phyloP scores from a whole-genome alignment of 2,329 filamentous ascomycete species.

The Beauveria pseudobassiana region DNA sequence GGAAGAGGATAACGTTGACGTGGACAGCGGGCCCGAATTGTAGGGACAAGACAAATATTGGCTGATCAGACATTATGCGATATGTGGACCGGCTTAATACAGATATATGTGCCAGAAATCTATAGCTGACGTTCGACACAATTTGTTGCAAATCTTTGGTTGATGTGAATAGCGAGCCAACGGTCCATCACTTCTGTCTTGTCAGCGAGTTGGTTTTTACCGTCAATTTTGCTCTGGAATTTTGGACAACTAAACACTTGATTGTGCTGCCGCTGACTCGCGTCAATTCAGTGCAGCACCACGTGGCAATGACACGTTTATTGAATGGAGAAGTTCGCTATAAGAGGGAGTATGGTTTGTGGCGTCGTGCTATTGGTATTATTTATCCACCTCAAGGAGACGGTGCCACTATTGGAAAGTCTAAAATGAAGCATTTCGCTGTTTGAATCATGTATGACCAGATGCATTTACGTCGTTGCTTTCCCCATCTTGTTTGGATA shows the following conservation, averaged over 20 bases:
- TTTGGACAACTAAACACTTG: not conserved
- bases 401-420: not conserved
- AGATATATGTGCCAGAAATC: not conserved
- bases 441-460: not conserved
- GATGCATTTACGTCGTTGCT: not conserved
- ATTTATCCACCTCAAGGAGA: constrained; percentile 10
- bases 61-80: not conserved
- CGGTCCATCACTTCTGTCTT: not conserved
- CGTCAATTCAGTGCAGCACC: not conserved
- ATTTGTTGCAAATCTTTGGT: not conserved
- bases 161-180: not conserved
- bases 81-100: not conserved
- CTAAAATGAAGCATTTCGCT: not conserved
- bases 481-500: not conserved
- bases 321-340: not conserved
- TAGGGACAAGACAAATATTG: not conserved
- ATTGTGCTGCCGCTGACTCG: not conserved
- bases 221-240: not conserved
- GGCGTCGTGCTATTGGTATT: constrained; percentile 8
- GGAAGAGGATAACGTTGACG: constrained; percentile 17
- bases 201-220: not conserved
- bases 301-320: not conserved
- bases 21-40: constrained; percentile 1
- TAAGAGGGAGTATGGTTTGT: not conserved
- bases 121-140: not conserved